Base-by-base conservation (phyloP, 169 alveolate species). In the Cryptosporidium canis region DNA sequence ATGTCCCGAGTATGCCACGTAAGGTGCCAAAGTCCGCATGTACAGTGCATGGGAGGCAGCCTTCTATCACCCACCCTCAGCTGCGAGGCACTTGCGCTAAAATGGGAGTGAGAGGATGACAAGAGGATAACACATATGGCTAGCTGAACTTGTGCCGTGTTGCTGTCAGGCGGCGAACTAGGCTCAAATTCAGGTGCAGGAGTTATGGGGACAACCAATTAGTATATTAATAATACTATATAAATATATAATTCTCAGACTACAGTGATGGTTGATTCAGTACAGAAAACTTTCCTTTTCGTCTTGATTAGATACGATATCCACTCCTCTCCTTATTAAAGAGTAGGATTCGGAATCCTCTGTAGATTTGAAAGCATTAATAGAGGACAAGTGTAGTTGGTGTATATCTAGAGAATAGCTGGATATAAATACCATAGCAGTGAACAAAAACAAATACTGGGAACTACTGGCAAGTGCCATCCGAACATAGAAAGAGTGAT, bases 331-430 rank as follows among this genome's bases (percentile, higher is more conserved):
- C 41, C 24, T 58, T 29, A 77, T 56, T 77, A 63, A 72, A 27
- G 71, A 58, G 48, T 70, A 70, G 44, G 70, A 55, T 56, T 58
- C 87, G 18, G 87, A 61, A 27, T 77, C 87, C 55, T 77, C 87
- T 31, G 44, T 77, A 16, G 72, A 58, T 33, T 61, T 61, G 33
- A 77, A 77, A 41, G 77, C 72, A 77, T 58, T 55, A 77, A 55
- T 77, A 56, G 87, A 77, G 29, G 87, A 77, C 16, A 58, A 18
- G 58, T 77, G 87, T 5, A 77, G 87, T 61, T 77, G 87, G 51
- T 77, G 72, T 18, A 77, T 77, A 27, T 77, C 87, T 12, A 77
- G 63, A 6, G 87, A 77, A 48, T 77, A 77, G 47, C 77, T 77
- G 11, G 87, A 55, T 14, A 61, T 44, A 41, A 77, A 77, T 12